phyloP scores from a whole-genome alignment of 108 stramenopile genomes.

The Cyclotella kingstonii region DNA sequence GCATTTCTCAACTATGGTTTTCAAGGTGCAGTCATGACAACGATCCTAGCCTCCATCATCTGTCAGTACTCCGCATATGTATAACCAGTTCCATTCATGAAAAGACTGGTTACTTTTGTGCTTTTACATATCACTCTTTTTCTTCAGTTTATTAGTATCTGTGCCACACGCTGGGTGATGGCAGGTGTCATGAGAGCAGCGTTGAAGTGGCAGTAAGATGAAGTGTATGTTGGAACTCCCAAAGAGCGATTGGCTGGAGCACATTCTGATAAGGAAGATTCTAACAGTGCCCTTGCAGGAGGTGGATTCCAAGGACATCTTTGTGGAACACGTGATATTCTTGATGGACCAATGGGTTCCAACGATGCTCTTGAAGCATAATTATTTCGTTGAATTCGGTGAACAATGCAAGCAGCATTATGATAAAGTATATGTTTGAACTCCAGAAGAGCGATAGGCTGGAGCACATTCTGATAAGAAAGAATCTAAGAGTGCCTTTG shows the following conservation, averaged over 20 bases:
- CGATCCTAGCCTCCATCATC: too few species aligned
- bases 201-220: too few species aligned
- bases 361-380: constrained; percentile 23
- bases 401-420: constrained; percentile 53
- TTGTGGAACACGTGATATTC: constrained; percentile 13
- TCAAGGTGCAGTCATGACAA: too few species aligned
- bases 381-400: too few species aligned
- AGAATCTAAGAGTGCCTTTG: constrained; percentile 13
- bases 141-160: constrained; percentile 60
- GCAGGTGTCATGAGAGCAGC: too few species aligned
- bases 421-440: constrained; percentile 72
- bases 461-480: constrained; percentile 35
- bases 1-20: constrained; percentile 75
- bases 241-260: constrained; percentile 53
- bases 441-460: constrained; percentile 63
- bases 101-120: constrained; percentile 58
- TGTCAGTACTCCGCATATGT: too few species aligned
- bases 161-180: constrained; percentile 59
- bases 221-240: too few species aligned
- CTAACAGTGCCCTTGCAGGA: constrained; percentile 3
- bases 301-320: constrained; percentile 15
- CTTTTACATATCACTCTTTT: constrained; percentile 51
- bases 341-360: constrained; percentile 17
- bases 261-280: constrained; percentile 10
- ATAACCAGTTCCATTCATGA: constrained; percentile 63